Base-by-base conservation (phyloP, 805 yeast species). In the Schwanniomyces pseudopolymorphus region DNA sequence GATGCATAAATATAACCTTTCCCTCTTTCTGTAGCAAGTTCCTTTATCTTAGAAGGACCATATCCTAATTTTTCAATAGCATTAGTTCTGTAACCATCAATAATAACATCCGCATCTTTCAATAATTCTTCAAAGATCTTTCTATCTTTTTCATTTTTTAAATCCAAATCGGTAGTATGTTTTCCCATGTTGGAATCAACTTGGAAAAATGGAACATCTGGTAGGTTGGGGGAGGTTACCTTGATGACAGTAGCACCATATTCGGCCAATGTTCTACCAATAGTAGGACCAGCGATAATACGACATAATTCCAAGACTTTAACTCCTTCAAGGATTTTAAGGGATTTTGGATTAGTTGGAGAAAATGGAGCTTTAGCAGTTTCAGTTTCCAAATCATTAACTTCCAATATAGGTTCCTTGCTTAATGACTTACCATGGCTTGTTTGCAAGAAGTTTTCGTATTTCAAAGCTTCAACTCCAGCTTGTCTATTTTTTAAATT, bases 131-230 rank as follows among this genome's bases (percentile, higher is more conserved):
- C 68, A 40, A 66, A 64, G 9, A 31, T 44, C n/a, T 33, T 43
- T 26, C 64, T 50, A 26, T 63, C 70, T 25, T 50, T 48, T 9
- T 50, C 48, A 26, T 60, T 54, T 43, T 66, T 66, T 48, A 66
- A 52, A 46, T 65, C 58, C 38, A 66, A 46, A 22, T 57, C 59
- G 20, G 64, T 55, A 19, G 65, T 60, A 39, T 62, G 67, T 47
- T 66, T 66, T 11, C 70, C 70, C 55, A 64, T 55, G 50, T 65
- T 63, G n/a, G 63, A 59, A 47, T 65, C 70, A 26, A 63, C 66
- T 41, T 64, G 67, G 48, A 65, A 61, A 39, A 65, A 61, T 17
- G 70, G 67, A 27, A 65, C 68, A 47, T 65, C 70, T 11, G 70
- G 61, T 19, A 58, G 48, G 11, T 39, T 41, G 10, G 59, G 56